Evolutionary conservation across 352 stramenopile genomes (phyloP), one percentile per base, ranked within the genome.

Genomic region (Pythium brassicae): DNA sequence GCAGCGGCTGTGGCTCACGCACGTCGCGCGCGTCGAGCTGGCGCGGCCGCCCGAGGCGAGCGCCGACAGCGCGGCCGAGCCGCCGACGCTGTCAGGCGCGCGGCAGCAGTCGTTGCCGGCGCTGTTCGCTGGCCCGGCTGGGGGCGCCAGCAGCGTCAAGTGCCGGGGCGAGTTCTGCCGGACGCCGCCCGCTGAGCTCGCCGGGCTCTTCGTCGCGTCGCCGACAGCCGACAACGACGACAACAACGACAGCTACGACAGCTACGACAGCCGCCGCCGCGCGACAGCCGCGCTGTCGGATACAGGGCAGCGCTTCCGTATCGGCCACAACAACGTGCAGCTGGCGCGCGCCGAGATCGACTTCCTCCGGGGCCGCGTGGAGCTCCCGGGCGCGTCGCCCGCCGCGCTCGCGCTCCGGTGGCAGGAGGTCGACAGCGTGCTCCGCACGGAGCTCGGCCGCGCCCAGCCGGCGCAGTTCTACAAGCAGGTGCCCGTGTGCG

Each of bases 161-260:
- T 93, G 83, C 53, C 74, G 71, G 8, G 80, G 83, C 10, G 78
- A 90, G 40, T 93, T 93, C 55, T 93, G 83, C 29, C 59, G 63
- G 34, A 55, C 64, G 2, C 25, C 63, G 10, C 57, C 78, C 17
- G 48, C 57, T n/a, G 58, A 63, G 1, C 47, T 90, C 0, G 34
- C 65, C 20, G 80, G 80, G 12, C 55, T 90, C 11, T 62, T 48
- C 25, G 39, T 19, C 9, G 66, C 66, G 48, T 59, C 45, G 17
- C 8, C 49, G n/a, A 27, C 27, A 8, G 52, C 39, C 19, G 47
- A 32, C 3, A 45, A 48, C 14, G 44, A 26, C n/a, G 40, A 9
- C 46, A 61, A 37, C 27, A 43, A 47, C 23, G 48, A 43, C 34
- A 44, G 37, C 35, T 59, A 15, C 50, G n/a, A 1, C 26, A 59